Percentiles rank a stretch among this genome's conserved stretches.
phyloP scores from a whole-genome alignment of 78 protist species.

The Dictyostelium firmibasis region DNA sequence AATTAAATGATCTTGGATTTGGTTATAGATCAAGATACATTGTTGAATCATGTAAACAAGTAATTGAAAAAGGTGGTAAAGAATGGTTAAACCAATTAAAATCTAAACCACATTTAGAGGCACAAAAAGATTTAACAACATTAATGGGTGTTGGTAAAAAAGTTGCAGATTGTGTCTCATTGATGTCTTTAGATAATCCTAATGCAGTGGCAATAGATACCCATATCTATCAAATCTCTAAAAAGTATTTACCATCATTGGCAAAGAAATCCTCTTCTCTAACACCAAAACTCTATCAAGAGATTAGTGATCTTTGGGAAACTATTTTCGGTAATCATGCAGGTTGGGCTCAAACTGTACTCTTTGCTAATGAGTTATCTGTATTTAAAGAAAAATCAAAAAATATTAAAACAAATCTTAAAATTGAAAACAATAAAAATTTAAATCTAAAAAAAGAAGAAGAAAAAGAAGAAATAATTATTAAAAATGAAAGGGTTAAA shows the following conservation, averaged over 20 bases:
- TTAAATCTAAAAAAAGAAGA: not conserved
- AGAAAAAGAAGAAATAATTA: not conserved
- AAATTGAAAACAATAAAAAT: not conserved
- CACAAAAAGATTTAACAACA: conserved; percentile 35
- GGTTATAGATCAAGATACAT: conserved; percentile 92
- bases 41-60: conserved; percentile 45
- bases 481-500: not conserved
- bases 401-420: not conserved
- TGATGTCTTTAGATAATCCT: conserved; percentile 83
- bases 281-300: conserved; percentile 52
- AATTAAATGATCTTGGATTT: conserved; percentile 87
- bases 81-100: conserved; percentile 52
- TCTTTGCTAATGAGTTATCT: conserved; percentile 78
- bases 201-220: conserved; percentile 88
- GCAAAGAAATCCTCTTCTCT: conserved; percentile 1
- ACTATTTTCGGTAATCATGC: conserved; percentile 31
- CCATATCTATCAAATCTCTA: conserved; percentile 86
- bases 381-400: conserved; percentile 23
- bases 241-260: conserved; percentile 61
- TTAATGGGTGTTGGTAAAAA: conserved; percentile 80
- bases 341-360: conserved; percentile 79
- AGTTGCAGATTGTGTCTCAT: conserved; percentile 95
- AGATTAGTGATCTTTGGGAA: conserved; percentile 40
- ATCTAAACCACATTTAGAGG: not conserved
- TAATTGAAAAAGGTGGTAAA: conserved; percentile 71